Conservation (phyloP, 371 early-diverging fungal species). For the Catenaria anguillulae region DNA sequence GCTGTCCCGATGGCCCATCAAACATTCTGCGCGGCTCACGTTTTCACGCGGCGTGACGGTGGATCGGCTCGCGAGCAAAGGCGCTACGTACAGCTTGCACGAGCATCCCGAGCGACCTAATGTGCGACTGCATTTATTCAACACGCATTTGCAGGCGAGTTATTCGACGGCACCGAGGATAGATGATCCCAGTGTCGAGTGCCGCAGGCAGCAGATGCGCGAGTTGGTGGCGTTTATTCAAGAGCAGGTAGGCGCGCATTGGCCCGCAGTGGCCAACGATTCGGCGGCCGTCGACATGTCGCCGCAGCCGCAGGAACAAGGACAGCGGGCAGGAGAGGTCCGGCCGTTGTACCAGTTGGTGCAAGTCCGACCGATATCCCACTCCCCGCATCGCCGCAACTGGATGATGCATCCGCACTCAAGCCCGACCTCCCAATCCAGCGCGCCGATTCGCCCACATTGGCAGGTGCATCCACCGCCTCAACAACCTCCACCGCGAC, state of each 20-base stretch:
- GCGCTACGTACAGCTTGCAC: neutral
- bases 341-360: no score
- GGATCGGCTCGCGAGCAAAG: constrained; percentile 5
- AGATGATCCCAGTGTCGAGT: neutral
- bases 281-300: neutral
- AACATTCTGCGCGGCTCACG: neutral
- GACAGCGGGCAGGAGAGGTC: no score
- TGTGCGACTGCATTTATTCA: constrained; percentile 1
- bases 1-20: constrained; percentile 2
- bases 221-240: neutral
- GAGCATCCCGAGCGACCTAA: no score
- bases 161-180: constrained; percentile 2
- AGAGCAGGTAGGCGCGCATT: neutral
- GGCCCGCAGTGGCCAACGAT: neutral
- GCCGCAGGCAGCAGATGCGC: neutral
- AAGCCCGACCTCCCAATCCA: no score
- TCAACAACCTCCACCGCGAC: neutral
- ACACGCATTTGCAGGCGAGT: constrained; percentile 1
- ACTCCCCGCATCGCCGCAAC: no score
- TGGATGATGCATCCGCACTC: no score
- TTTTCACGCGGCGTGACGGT: constrained; percentile 2
- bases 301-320: no score
- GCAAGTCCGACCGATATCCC: no score
- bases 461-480: neutral
- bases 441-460: neutral